Evolutionary conservation across 2,329 filamentous ascomycete species (phyloP), one percentile per base, ranked within the genome.

Genomic region (Penicillium paneum): DNA sequence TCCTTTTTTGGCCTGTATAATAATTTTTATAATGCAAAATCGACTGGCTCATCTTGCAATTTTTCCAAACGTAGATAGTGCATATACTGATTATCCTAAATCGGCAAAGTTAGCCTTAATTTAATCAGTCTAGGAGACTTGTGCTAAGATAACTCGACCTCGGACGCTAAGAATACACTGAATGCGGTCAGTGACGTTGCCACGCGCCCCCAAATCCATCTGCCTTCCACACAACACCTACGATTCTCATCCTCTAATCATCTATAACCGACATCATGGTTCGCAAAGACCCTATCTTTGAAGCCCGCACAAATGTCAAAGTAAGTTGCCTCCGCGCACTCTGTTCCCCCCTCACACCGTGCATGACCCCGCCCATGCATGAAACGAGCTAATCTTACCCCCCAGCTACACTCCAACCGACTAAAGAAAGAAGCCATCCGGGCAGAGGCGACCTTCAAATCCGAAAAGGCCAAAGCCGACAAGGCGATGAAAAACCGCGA

Each of bases 401-500:
- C 47, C 41, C 57, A 78, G 76, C 68, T 78, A 54, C 76, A 78
- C 54, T 77, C 74, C 40, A 78, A 78, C 63, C 74, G 76, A 28
- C 71, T 78, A 31, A 78, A 77, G 54, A 76, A 78, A 62, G 76
- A 79, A 65, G 75, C 76, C 41, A 66, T 69, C 49, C 74, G 76
- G 49, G 76, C 76, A 19, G 75, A 78, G 62, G 62, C 74, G 24
- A 77, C 76, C 46, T 76, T 70, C 58, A 76, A 77, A 58, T 67
- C 75, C n/a, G 76, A 79, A 66, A 76, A 77, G 56, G 71, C 72
- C 41, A 78, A 78, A 67, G 73, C 76, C 47, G 76, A 77, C 61
- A 76, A 74, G 55, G 76, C 76, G 28, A 75, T 79, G 67, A 77
- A 76, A 57, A 74, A 75, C 56, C 75, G 69, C 52, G 76, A 79